Evolutionary conservation across 2,329 filamentous ascomycete species (phyloP).

Genomic region (Verticillium klebahnii): DNA sequence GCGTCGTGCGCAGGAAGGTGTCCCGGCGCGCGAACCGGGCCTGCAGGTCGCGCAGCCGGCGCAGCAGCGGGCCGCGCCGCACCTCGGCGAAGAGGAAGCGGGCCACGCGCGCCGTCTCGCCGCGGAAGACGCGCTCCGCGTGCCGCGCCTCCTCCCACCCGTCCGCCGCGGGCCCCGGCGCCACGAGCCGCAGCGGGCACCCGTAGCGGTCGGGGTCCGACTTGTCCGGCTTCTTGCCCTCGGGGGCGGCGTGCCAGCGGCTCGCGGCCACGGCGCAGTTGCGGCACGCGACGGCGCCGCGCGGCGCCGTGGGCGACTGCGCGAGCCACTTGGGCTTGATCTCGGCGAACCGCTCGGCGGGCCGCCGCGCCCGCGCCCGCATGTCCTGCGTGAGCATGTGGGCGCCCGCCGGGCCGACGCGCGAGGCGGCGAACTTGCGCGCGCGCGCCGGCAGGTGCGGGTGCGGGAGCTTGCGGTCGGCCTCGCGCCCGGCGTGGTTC

Average conservation of each 20-base stretch:
- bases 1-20: slow-evolving; percentile 1
- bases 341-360: slow-evolving; percentile 46
- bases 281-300: slow-evolving; percentile 59
- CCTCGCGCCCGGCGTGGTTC: slow-evolving; percentile 3
- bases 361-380: slow-evolving; percentile 30
- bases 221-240: slow-evolving; percentile 3
- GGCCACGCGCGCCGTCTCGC: not conserved
- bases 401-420: slow-evolving; percentile 50
- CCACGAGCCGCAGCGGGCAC: slow-evolving; percentile 11
- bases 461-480: not conserved
- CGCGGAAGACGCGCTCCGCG: slow-evolving; percentile 3
- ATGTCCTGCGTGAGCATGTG: slow-evolving; percentile 74
- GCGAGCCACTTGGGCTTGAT: slow-evolving; percentile 84
- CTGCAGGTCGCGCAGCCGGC: slow-evolving; percentile 23
- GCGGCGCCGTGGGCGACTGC: slow-evolving; percentile 69
- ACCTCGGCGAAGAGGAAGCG: slow-evolving; percentile 27
- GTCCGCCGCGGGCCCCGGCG: not conserved
- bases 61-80: slow-evolving; percentile 11
- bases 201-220: slow-evolving; percentile 8
- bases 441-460: slow-evolving; percentile 1
- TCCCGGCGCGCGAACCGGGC: not conserved
- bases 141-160: not conserved
- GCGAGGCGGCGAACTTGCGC: slow-evolving; percentile 42
- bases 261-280: slow-evolving; percentile 60
- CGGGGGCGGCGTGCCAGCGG: slow-evolving; percentile 25